Base-by-base conservation (phyloP, 345 rosid species). In the Heritiera littoralis region DNA sequence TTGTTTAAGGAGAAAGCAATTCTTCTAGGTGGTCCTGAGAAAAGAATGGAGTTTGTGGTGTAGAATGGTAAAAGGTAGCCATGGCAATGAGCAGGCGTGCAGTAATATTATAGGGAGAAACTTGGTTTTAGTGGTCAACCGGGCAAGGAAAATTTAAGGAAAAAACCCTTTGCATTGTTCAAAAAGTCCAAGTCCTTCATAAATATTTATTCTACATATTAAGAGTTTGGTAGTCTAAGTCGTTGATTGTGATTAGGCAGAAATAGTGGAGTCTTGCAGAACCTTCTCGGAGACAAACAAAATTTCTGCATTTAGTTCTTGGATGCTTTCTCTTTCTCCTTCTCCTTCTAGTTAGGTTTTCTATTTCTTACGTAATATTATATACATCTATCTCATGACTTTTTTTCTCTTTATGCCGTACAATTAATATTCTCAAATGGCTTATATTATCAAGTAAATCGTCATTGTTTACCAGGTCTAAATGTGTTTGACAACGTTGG, bases 251-350 rank as follows among this genome's bases (percentile, higher is more conserved):
- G 2, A 23, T 23, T 60, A 9, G 65, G 65, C 65, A 23, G 35
- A 20, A 60, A 23, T 60, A 60, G 66, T 30, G 41, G 30, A 63
- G 41, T 63, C 66, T 30, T 63, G 15, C 12, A 63, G 41, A 63
- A 63, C 66, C 66, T 63, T 63, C 66, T 13, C 13, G 66, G 66
- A 13, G 66, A 61, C 66, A 61, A 61, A 61, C 40, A 40, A 23
- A 28, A 61, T 61, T 61, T 12, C 66, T 9, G 32, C 12, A 59
- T 15, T 54, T 5, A 35, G 1, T 35, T 35, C 3, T 35, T 2
- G 2, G 38, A 35, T 35, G 38, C 15, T 11, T 1, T 43, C 15
- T 11, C 8, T 43, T 6, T 43, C 46, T 45, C 49, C 8, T 11
- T 45, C 0, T 9, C 49, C 49, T 8, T 45, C 49, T 43, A 43